These are phyloP conservation scores for Aspergillus caelatus DNA, from an alignment of 2,329 filamentous ascomycete species.

Conservation along the genomic window DNA sequence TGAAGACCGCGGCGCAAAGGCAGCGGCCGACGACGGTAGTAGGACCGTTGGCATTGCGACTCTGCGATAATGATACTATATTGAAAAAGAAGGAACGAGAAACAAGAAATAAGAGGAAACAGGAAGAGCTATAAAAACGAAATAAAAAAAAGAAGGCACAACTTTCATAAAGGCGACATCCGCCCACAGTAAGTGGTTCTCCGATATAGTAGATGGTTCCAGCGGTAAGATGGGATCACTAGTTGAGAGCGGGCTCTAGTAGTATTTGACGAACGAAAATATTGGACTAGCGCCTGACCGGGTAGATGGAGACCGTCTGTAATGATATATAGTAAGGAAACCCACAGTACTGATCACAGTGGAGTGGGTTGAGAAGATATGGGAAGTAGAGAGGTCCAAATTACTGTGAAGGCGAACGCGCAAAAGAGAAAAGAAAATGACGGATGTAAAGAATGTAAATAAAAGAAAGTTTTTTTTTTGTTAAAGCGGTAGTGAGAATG, in stretches of 20 bases:
- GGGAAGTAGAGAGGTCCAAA: conserved; percentile 22
- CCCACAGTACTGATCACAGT: conserved; percentile 12
- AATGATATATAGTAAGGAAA: conserved; percentile 14
- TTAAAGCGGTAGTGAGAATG: conserved; percentile 10
- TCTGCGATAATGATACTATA: conserved; percentile 47
- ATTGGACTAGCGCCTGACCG: conserved; percentile 10
- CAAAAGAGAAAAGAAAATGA: conserved; percentile 22
- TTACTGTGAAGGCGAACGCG: conserved; percentile 41
- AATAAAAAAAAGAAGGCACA: conserved; percentile 30
- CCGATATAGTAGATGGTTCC: conserved; percentile 12
- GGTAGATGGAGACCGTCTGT: conserved; percentile 10
- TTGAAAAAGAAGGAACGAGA: conserved; percentile 48
- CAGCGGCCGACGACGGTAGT: conserved; percentile 90
- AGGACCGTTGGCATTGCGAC: conserved; percentile 85
- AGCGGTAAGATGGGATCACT: conserved; percentile 1
- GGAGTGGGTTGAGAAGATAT: conserved; percentile 11
- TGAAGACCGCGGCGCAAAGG: conserved; percentile 90
- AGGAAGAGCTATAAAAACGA: conserved; percentile 34
- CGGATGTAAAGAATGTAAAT: conserved; percentile 16
- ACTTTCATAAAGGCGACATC: conserved; percentile 43
- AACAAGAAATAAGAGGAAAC: conserved; percentile 12
- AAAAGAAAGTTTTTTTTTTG: conserved; percentile 9
- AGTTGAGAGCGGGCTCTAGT: conserved; percentile 1
- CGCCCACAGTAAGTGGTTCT: conserved; percentile 36
- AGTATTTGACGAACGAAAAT: conserved; percentile 1